Conservation (phyloP, 2,329 filamentous ascomycete genomes). For the Exserohilum turcica region DNA sequence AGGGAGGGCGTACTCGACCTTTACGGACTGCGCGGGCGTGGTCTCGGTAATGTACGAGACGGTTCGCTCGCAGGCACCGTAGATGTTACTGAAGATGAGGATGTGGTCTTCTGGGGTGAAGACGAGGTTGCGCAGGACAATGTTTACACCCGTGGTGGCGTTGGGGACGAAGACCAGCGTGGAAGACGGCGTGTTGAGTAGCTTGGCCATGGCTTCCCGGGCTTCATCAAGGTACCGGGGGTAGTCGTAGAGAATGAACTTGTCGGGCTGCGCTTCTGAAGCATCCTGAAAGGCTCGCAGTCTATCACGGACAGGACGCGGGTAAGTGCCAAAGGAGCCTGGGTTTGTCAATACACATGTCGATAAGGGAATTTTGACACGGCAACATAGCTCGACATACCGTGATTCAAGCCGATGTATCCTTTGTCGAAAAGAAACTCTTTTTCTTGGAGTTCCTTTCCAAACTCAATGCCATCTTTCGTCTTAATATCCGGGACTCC, state of each 20-base stretch:
- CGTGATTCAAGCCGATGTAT: conserved; percentile 80
- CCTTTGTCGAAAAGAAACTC: conserved; percentile 71
- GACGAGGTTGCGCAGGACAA: conserved; percentile 73
- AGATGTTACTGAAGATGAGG: conserved; percentile 78
- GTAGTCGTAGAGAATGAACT: conserved; percentile 74
- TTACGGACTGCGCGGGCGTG: conserved; percentile 55
- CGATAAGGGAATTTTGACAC: too few relatives aligned
- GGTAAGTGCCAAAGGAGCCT: conserved; percentile 81
- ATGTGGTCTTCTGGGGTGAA: conserved; percentile 76
- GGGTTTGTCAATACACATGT: neutral
- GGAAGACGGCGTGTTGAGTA: conserved; percentile 69
- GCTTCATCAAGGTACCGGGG: conserved; percentile 66
- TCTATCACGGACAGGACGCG: conserved; percentile 63
- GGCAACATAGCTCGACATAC: conserved; percentile 53
- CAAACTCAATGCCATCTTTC: conserved; percentile 50
- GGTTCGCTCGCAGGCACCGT: conserved; percentile 76
- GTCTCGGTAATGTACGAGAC: conserved; percentile 75
- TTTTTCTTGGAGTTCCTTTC: conserved; percentile 59
- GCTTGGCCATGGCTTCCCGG: conserved; percentile 61
- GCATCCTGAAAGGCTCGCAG: conserved; percentile 69
- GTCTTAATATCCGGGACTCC: conserved; percentile 17
- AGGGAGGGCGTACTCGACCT: conserved; percentile 70
- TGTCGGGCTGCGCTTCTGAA: conserved; percentile 72
- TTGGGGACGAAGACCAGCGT: conserved; percentile 80
- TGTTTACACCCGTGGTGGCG: conserved; percentile 78